Conservation (phyloP, 106 monocot species). For the Triglochin maritima region DNA sequence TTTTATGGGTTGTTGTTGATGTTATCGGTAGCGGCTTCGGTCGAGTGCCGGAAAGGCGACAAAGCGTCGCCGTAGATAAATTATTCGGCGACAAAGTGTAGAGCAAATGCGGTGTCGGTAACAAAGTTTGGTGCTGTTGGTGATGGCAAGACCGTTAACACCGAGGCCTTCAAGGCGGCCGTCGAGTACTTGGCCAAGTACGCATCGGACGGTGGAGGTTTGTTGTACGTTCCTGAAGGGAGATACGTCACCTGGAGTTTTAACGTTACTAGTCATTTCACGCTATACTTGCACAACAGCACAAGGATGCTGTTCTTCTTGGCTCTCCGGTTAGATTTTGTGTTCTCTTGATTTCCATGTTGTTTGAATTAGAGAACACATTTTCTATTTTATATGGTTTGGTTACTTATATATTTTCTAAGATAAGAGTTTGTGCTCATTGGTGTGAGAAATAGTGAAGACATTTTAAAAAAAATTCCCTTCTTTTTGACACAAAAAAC, state of each 20-base stretch:
- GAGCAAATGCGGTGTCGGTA: constrained; percentile 49
- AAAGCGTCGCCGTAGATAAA: background rate
- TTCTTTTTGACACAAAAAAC: too few species aligned
- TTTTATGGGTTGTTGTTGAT: too few species aligned
- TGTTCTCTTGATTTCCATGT: background rate
- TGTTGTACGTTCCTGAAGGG: constrained; percentile 50
- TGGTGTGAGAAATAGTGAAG: too few species aligned
- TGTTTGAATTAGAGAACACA: too few species aligned
- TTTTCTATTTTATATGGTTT: too few species aligned
- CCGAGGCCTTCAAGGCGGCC: constrained; percentile 45
- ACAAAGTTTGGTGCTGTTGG: constrained; percentile 73
- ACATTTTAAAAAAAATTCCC: too few species aligned
- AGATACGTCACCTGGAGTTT: constrained; percentile 66
- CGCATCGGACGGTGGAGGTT: constrained; percentile 29
- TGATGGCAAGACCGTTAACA: constrained; percentile 79
- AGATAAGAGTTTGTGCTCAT: too few species aligned
- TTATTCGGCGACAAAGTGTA: constrained; percentile 29
- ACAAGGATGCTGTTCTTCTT: constrained; percentile 38
- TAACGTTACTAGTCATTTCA: constrained; percentile 74
- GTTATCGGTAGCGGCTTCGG: background rate
- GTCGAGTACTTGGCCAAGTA: constrained; percentile 19
- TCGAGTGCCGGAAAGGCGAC: background rate
- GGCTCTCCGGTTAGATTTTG: constrained; percentile 28
- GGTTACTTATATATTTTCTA: too few species aligned
- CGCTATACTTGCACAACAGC: constrained; percentile 68